Percentiles rank a stretch among this genome's conserved stretches.
Evolutionary conservation across 2,329 filamentous ascomycete genomes (phyloP).

Genomic region (Westerdykella aurantiaca): DNA sequence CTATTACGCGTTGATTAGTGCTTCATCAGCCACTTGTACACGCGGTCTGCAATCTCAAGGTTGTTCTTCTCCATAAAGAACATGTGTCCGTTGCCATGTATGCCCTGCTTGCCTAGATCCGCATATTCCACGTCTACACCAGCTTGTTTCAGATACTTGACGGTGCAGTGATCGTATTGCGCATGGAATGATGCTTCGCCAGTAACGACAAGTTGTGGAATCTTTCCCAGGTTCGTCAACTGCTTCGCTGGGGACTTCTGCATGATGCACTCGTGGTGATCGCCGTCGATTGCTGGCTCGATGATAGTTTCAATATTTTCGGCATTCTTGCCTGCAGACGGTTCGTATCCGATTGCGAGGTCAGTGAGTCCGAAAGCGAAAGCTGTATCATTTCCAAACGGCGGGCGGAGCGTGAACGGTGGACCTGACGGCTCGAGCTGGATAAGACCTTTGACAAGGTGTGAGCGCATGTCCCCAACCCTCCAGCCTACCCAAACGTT

Average conservation of each 20-base stretch:
- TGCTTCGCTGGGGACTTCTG: conserved; percentile 39
- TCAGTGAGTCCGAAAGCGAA: conserved; percentile 32
- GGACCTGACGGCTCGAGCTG: conserved; percentile 48
- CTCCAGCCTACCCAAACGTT: too few species aligned
- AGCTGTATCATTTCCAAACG: conserved; percentile 12
- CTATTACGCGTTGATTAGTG: not conserved
- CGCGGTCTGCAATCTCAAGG: conserved; percentile 14
- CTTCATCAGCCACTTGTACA: conserved; percentile 9
- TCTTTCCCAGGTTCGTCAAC: conserved; percentile 45
- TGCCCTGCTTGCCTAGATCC: conserved; percentile 51
- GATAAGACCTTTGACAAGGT: too few species aligned
- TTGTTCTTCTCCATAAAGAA: conserved; percentile 33
- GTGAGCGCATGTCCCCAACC: too few species aligned
- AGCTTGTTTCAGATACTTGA: conserved; percentile 46
- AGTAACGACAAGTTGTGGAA: conserved; percentile 49
- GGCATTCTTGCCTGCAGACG: conserved; percentile 20
- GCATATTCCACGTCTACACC: conserved; percentile 20
- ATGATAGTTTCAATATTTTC: conserved; percentile 16
- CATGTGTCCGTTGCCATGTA: conserved; percentile 51
- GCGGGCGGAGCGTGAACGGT: conserved; percentile 37
- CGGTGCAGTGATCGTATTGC: conserved; percentile 52
- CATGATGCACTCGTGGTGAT: conserved; percentile 35
- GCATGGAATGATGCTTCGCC: conserved; percentile 51
- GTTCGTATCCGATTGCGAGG: conserved; percentile 29
- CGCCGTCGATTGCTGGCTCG: conserved; percentile 17